Base-by-base conservation (phyloP, 2,329 filamentous ascomycete genomes). In the Lanzia echinophila region DNA sequence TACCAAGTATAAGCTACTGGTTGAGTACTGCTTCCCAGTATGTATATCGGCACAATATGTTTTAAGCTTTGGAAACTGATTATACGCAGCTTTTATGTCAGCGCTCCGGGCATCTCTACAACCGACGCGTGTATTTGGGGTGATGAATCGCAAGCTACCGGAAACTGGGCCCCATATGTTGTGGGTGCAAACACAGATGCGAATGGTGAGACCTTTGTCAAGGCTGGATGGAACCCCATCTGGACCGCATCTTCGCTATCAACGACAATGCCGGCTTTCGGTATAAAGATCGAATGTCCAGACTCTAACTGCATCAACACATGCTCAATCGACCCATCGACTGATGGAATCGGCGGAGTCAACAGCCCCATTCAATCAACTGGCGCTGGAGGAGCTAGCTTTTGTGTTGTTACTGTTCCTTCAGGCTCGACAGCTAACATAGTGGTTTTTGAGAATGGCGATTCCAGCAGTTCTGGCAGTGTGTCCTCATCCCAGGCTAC, bases 101-200 rank as follows among this genome's bases (percentile, higher is more conserved):
- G 91, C 71, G 78, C 84, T 31, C 88, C 87, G 33, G 87, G 88
- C 57, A 74, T 81, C 44, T 63, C 67, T 28, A 72, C 77, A 6
- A 72, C 73, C 5, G 77, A 82, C 47, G 87, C 79, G 48, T 92
- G 88, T 68, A 70, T 85, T 54, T 91, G 88, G 88, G 86, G 88
- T 55, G 79, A 79, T 43, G 74, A 74, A 8, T 72, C 73, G 39
- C 75, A 83, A 58, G 76, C 85, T 1, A 70, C 82, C 61, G 88
- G 87, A 47, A 91, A 91, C 73, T 91, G 88, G 88, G 75, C 79
- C 48, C 83, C 86, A 2, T 92, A 84, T 65, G 87, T 90, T 59
- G 84, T 84, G 13, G 88, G 88, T 55, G 84, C 86, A 54, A 91
- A 91, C 70, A 83, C 82, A 15, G 82, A 83, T 60, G 62, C 65